Evolutionary conservation across 306 rosid genomes (phyloP).

Genomic region (Lathyrus aphaca): DNA sequence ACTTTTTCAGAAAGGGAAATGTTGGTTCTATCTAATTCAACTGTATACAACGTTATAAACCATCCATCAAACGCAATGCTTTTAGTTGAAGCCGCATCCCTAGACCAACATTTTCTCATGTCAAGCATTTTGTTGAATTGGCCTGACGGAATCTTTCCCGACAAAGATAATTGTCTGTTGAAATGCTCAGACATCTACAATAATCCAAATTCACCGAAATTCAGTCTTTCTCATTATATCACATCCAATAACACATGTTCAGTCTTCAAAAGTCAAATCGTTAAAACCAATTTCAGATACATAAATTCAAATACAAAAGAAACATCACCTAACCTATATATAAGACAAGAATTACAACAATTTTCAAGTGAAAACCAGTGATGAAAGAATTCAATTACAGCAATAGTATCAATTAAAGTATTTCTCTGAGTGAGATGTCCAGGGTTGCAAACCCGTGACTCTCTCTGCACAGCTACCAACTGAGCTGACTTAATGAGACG

Average conservation of each 20-base stretch:
- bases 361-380: not conserved
- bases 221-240: slow-evolving; percentile 29
- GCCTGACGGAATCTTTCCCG: slow-evolving; percentile 88
- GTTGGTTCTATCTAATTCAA: slow-evolving; percentile 65
- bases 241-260: not conserved
- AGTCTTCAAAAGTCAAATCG: slow-evolving; percentile 11
- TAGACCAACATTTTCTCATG: slow-evolving; percentile 72
- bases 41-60: slow-evolving; percentile 68
- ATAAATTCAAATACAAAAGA: not conserved
- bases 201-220: slow-evolving; percentile 25
- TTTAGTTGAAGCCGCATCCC: slow-evolving; percentile 70
- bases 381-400: slow-evolving; percentile 8
- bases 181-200: slow-evolving; percentile 87
- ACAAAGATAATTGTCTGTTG: slow-evolving; percentile 62
- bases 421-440: not conserved
- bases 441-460: too few species aligned
- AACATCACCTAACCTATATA: too few species aligned
- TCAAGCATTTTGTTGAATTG: slow-evolving; percentile 70
- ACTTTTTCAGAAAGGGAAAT: slow-evolving; percentile 62
- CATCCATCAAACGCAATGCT: slow-evolving; percentile 80
- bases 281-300: not conserved
- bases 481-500: too few species aligned
- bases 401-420: not conserved
- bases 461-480: too few species aligned
- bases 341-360: too few species aligned